Evolutionary conservation across 1,139 yeast species (phyloP), one percentile per base, ranked within the genome.

Genomic region (Zhuliangozyma parablackwelliae): DNA sequence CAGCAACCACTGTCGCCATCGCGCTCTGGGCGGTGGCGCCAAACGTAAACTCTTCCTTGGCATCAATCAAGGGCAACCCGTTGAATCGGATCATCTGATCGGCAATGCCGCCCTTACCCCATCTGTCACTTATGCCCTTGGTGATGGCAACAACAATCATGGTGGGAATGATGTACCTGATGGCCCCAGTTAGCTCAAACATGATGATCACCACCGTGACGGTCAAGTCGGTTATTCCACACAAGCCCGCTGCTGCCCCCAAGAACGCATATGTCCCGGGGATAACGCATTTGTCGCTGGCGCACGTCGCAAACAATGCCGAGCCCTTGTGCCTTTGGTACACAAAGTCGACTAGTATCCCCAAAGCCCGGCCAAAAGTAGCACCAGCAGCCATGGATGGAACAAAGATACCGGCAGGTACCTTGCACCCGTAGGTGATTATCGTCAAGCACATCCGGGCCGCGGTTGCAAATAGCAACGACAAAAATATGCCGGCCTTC

Each of bases 381-480:
- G 97, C 96, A 6, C 97, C 97, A 2, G 92, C 86, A 0, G 97
- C 96, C 94, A 90, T 84, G 1, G 96, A 87, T 1, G 97, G 97
- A 11, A 90, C 96, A 62, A 90, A 90, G 9, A 90, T 89, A 13
- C 97, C 97, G 2, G 96, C 95, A 1, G 97, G 97, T 0, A 90
- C 92, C 54, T 83, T 87, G 46, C 89, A 79, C 3, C 97, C 97
- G 56, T 94, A 94, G 0, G 97, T 84, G 10, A 92, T 69, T 26
- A 88, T 77, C 20, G 94, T 87, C 30, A 94, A 66, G 0, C 72
- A 48, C 63, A 82, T 78, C 40, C 98, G 69, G 9, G 88, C 66
- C 0, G 80, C 46, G 0, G 96, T 85, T 0, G 97, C 97, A 42
- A 78, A 66, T 0, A 77, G 39, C 28, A 94, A 68, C 0, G 92